Evolutionary conservation across 78 protist species (phyloP), one percentile per base, ranked within the genome.

Genomic region (Emiliania huxleyi): DNA sequence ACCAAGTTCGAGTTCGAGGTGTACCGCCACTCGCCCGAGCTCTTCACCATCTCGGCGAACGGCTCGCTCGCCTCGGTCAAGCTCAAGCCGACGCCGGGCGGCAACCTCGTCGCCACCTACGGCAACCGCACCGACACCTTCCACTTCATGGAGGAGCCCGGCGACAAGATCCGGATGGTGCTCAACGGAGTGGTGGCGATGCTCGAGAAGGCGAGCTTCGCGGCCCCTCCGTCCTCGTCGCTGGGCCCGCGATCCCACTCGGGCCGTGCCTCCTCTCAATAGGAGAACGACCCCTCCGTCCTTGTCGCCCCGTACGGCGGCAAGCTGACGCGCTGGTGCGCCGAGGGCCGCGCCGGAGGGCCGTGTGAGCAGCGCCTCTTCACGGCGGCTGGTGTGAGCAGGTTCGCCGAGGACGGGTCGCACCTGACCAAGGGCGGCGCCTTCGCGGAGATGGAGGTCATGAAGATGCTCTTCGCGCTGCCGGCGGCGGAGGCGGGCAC

Each of bases 401-500:
- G n/a, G n/a, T 90, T 98, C 8, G 98, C 96, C 3, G 95, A 55
- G 6, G 98, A 98, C 38, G 98, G 98, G 43, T 88, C 96, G 23
- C 94, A 95, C 40, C 21, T 89, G 15, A 48, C 0, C 35, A 26
- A 29, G 29, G 91, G 91, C 15, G 77, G 2, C 26, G 33, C 91
- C 33, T 89, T 21, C 37, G 97, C 97, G 37, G 69, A 81, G 42
- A 95, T 40, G 97, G 99, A 98, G 93, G 98, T 96, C 43, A 98
- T 98, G 99, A 98, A 98, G 97, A 98, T 98, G 99, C 85, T 93
- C 93, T 87, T 97, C 96, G 95, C 95, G 33, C 90, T 98, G 35
- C 26, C 33, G 12, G 94, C 94, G 6, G 69, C 94, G 37, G 97
- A 95, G 44, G 83, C 94, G 0, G 99, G 99, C 52, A 23, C 1